These are phyloP conservation scores for Geum urbanum DNA, from an alignment of 306 rosid genomes.

Conservation along the genomic window DNA sequence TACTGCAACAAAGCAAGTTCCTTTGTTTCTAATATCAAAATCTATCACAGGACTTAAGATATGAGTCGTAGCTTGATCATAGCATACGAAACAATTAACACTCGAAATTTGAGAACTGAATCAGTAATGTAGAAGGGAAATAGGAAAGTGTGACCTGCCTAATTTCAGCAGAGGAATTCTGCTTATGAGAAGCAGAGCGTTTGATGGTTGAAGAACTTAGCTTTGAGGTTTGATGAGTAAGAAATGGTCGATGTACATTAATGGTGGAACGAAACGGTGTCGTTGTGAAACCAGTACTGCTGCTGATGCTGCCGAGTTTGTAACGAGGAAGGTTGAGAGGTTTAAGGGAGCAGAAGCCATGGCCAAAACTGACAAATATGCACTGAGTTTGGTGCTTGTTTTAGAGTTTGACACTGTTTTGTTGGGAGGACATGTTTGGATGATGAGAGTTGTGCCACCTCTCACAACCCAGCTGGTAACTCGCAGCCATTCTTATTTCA, in stretches of 20 bases:
- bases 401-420: neutral
- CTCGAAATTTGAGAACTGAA: neutral
- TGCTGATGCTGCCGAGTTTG: neutral
- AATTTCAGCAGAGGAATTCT: conserved; percentile 55
- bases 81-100: conserved; percentile 1
- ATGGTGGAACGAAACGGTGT: conserved; percentile 15
- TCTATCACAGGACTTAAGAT: conserved; percentile 5
- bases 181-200: conserved; percentile 70
- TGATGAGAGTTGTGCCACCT: conserved; percentile 54
- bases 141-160: conserved; percentile 68
- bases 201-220: conserved; percentile 26
- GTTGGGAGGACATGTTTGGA: conserved; percentile 24
- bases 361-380: conserved; percentile 11
- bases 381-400: neutral
- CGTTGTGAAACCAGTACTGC: neutral
- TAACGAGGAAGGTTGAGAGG: conserved; percentile 6
- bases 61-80: neutral
- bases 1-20: neutral
- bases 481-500: conserved; percentile 6
- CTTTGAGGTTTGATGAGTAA: conserved; percentile 1
- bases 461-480: conserved; percentile 9
- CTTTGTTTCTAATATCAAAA: neutral
- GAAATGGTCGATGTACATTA: conserved; percentile 1
- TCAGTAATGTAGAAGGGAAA: conserved; percentile 1
- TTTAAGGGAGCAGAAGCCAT: conserved; percentile 31